phyloP scores from a whole-genome alignment of 2,329 filamentous ascomycete species.

The Trichophyton verrucosum region DNA sequence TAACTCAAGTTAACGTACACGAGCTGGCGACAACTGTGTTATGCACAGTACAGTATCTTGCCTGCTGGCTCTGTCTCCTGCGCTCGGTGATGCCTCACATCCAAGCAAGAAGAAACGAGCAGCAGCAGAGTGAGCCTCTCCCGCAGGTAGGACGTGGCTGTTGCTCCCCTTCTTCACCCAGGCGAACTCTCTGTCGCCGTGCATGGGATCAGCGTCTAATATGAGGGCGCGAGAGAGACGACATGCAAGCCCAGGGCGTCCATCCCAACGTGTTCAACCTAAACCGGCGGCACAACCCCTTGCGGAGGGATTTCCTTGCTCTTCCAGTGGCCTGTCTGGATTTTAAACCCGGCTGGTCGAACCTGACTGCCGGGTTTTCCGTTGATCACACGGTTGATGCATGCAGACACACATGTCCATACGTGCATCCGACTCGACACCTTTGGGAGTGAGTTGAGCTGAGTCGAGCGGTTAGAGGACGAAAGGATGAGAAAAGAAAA shows the following conservation, averaged over 20 bases:
- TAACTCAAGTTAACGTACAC: too few species aligned
- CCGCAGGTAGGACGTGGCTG: background rate
- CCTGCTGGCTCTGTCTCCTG: background rate
- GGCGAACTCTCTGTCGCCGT: background rate
- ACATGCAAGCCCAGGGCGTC: background rate
- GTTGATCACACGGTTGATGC: background rate
- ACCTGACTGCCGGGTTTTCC: background rate
- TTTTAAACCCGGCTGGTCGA: background rate
- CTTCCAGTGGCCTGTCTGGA: background rate
- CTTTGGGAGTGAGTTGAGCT: too few species aligned
- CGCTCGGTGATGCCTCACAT: background rate
- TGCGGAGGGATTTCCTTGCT: background rate
- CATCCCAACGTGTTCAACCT: background rate
- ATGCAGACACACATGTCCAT: background rate
- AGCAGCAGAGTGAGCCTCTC: background rate
- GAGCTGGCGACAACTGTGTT: too few species aligned
- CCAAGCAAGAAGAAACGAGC: too few species aligned
- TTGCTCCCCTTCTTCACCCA: background rate
- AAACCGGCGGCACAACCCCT: background rate
- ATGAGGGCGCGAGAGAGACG: background rate
- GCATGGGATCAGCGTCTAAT: conserved; percentile 1
- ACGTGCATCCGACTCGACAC: too few species aligned
- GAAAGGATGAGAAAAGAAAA: too few species aligned
- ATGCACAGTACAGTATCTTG: background rate
- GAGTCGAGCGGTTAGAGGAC: too few species aligned